phyloP scores from a whole-genome alignment of 306 rosid species.

The Cucurbita argyrosperma region DNA sequence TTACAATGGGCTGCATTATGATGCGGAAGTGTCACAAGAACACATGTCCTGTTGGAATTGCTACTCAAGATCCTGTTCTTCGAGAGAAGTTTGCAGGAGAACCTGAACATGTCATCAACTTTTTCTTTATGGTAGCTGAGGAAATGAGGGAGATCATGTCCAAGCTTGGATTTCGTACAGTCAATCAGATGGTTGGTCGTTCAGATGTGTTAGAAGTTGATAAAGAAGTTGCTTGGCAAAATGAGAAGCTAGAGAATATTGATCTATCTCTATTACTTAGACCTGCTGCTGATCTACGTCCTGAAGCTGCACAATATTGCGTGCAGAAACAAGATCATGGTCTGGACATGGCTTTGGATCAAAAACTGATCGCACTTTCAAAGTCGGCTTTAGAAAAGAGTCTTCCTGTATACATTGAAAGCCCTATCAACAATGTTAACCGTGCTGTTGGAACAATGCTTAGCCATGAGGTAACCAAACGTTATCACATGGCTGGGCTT shows the following conservation, averaged over 20 bases:
- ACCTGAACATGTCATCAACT: conserved; percentile 94
- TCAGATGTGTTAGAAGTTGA: conserved; percentile 94
- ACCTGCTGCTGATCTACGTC: conserved; percentile 91
- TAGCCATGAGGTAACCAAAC: conserved; percentile 92
- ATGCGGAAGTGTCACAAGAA: conserved; percentile 99
- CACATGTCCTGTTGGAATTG: conserved; percentile 96
- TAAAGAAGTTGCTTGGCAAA: conserved; percentile 58
- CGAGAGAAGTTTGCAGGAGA: conserved; percentile 98
- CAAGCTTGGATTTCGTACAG: conserved; percentile 60
- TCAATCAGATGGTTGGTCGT: conserved; percentile 91
- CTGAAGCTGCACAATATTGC: conserved; percentile 89
- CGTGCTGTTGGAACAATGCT: conserved; percentile 99
- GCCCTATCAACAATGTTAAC: conserved; percentile 50
- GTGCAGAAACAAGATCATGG: conserved; percentile 92
- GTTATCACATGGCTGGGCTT: conserved; percentile 70
- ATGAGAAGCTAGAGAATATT: conserved; percentile 76
- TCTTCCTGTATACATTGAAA: conserved; percentile 83
- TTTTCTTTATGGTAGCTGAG: conserved; percentile 93
- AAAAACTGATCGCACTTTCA: conserved; percentile 56
- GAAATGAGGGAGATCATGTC: conserved; percentile 95
- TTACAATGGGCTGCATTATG: conserved; percentile 98
- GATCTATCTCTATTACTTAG: conserved; percentile 73
- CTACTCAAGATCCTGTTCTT: conserved; percentile 99
- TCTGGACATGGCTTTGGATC: conserved; percentile 85
- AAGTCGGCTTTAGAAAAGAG: conserved; percentile 70